Conservation (phyloP, 306 rosid species). For the Trifolium repens region DNA sequence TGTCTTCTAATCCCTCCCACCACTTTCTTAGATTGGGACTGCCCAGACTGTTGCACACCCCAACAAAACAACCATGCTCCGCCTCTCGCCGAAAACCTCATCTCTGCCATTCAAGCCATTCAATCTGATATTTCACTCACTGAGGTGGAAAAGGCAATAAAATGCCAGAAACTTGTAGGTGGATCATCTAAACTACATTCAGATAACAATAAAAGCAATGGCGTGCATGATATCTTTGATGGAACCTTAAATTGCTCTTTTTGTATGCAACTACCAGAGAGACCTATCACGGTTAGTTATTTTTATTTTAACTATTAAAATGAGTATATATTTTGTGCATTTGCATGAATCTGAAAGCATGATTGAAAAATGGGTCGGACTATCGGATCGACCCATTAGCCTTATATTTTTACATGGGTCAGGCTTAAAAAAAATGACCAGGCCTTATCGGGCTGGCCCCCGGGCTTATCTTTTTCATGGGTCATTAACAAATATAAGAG, state of each 20-base stretch:
- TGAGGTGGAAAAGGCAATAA: constrained; percentile 64
- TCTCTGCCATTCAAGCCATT: constrained; percentile 59
- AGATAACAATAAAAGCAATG: not conserved
- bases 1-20: constrained; percentile 51
- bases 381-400: too few relatives aligned
- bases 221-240: constrained; percentile 48
- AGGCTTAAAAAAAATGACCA: too few relatives aligned
- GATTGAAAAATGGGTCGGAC: too few relatives aligned
- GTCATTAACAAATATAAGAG: too few relatives aligned
- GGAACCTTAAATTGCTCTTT: constrained; percentile 57
- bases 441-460: too few relatives aligned
- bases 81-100: constrained; percentile 19
- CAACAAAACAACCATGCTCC: not conserved
- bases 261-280: constrained; percentile 73
- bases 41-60: constrained; percentile 58
- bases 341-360: too few relatives aligned
- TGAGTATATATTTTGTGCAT: too few relatives aligned
- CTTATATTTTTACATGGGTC: too few relatives aligned
- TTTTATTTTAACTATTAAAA: not conserved
- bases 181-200: constrained; percentile 32
- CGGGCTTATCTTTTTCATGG: too few relatives aligned
- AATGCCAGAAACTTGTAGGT: constrained; percentile 57
- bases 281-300: constrained; percentile 74
- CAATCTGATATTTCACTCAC: constrained; percentile 60
- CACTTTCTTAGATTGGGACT: constrained; percentile 53